Evolutionary conservation across 2,329 filamentous ascomycete species (phyloP), one percentile per base, ranked within the genome.

Genomic region (Colletotrichum lentis): DNA sequence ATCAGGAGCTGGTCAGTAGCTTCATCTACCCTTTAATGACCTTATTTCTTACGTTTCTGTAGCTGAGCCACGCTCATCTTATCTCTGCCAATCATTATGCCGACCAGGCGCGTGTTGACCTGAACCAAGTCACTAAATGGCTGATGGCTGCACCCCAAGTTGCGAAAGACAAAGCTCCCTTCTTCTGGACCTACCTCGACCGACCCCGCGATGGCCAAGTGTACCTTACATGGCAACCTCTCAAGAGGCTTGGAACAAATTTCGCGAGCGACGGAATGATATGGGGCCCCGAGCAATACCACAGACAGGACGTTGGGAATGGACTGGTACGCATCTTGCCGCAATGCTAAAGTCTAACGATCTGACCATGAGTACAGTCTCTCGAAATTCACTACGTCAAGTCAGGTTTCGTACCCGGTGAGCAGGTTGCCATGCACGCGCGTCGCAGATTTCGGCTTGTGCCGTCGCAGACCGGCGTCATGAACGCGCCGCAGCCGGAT

Each of bases 171-270:
- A 85, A 90, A 71, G 90, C 94, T 56, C 88, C 95, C 3, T 94
- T 99, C 85, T 92, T 91, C 80, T 99, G 95, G 95, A 94, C 91
- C 53, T 97, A 95, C 78, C 87, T 98, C 64, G 89, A 96, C 73
- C 87, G 89, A 61, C 95, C 95, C 12, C 85, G 85, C 60, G 93
- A 97, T 79, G 94, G 94, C 64, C 91, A 90, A 10, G 86, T 97
- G 52, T 87, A 96, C 76, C 84, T 98, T 71, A 91, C 91, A 60
- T 98, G 95, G 95, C 94, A 97, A 77, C 91, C 95, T 2, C 83
- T 91, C 60, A 86, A 90, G 73, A 87, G 90, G 66, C 79, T 92
- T 63, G 88, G 87, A 4, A 89, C 86, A 1, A 90, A 89, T 73
- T 97, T 94, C 76, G 90, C 95, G 10, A 97, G 91, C 43, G 95